Evolutionary conservation across 106 monocot species (phyloP).

Genomic region (Allium cepa): DNA sequence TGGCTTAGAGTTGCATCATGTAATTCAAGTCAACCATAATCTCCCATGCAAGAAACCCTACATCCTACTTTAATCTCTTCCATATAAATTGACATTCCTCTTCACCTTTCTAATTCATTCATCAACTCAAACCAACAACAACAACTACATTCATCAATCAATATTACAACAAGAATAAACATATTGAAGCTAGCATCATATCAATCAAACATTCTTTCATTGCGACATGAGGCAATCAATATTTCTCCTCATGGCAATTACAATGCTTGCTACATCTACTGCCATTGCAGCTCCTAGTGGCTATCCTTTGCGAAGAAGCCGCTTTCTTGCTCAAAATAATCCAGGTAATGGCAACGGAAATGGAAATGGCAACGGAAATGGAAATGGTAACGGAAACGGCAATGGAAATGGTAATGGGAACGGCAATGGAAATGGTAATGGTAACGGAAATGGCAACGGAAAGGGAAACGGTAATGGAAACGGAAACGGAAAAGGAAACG

Average conservation of each 20-base stretch:
- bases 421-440: not conserved
- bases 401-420: not conserved
- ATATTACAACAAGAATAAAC: not conserved
- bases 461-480: too few relatives aligned
- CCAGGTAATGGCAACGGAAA: not conserved
- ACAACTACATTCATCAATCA: not conserved
- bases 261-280: not conserved
- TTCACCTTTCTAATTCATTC: not conserved
- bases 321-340: not conserved
- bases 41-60: slow-evolving; percentile 3
- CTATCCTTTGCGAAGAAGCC: not conserved
- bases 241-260: not conserved
- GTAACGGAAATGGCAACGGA: slow-evolving; percentile 1
- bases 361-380: too few relatives aligned
- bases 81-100: not conserved
- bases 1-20: not conserved
- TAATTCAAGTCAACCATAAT: not conserved
- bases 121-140: not conserved
- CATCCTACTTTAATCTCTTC: not conserved
- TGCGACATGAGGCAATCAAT: slow-evolving; percentile 5
- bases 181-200: not conserved
- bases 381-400: not conserved
- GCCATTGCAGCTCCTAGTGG: not conserved
- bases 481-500: slow-evolving; percentile 5
- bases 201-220: not conserved